Base-by-base conservation (phyloP, 2,329 filamentous ascomycete species). In the Tolypocladium nubicola region DNA sequence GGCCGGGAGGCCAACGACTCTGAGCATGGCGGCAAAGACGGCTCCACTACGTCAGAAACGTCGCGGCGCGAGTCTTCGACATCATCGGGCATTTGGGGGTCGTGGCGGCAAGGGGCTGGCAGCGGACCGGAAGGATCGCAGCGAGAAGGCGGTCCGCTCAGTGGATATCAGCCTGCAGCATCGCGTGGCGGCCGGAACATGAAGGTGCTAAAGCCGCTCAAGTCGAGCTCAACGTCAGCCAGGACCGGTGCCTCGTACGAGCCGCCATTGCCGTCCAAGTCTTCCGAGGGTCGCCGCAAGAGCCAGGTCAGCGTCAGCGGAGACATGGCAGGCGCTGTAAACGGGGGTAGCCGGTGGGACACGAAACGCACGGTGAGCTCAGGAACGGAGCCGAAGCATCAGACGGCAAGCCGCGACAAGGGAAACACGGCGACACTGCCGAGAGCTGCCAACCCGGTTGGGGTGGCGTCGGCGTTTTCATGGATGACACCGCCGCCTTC, bases 381-480 rank as follows among this genome's bases (percentile, higher is more conserved):
- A 54, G 70, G 74, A 38, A 73, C 72, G 62, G 64, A 76, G 64
- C 61, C 63, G 60, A 72, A 66, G 61, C 60, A 56, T 65, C 65
- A 55, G 74, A 74, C 38, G 23, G 38, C 60, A 70, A 70, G 60
- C 57, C 66, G 69, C 57, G 71, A 75, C 52, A 62, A 64, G 43
- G 72, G 74, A 56, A 75, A 71, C 56, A 66, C 70, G 41, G 69
- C 75, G 47, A 66, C 72, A 21, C 67, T 76, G n/a, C 75, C 82
- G 19, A 81, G 84, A 57, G 79, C 84, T 8, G 78, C 84, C 38
- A 97, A 97, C 67, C 93, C 94, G 0, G 83, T 96, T 21, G 93
- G 93, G 10, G 89, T 89, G n/a, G 93, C 89, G 16, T 94, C 90
- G 58, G 93, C 93, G 3, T 97, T 97, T 75, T 87, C 89, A 14